Evolutionary conservation across 2,329 filamentous ascomycete species (phyloP), one percentile per base, ranked within the genome.

Genomic region (Anthostomella pinea): DNA sequence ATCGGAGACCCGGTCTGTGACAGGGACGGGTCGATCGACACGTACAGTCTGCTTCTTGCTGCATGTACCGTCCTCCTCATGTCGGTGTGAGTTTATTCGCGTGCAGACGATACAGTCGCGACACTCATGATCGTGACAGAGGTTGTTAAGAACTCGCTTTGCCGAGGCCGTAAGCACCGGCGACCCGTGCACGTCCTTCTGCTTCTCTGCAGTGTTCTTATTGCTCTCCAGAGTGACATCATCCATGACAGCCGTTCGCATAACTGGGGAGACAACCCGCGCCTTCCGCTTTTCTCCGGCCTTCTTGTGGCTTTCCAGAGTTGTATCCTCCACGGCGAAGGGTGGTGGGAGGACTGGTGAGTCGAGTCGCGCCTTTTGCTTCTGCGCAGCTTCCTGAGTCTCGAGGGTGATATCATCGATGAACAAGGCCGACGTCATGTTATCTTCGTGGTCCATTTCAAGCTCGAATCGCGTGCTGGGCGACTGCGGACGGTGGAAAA

Each of bases 21-120:
- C 77, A 10, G 83, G 80, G 27, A 83, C 70, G 3, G 83, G 84
- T 19, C 78, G 80, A 19, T 78, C 63, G 29, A 84, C 72, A 29
- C 71, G 75, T 24, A 87, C 67, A 32, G 68, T 65, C 23, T 76
- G 75, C 58, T 81, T 80, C 57, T 79, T 75, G 43, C 65, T 65
- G 11, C 62, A 49, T 5, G 62, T 48, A 4, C 60, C 48, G n/a
- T 59, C 60, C 39, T 69, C 30, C 3, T 41, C 37, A 16, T 51
- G 46, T 18, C 33, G 40, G 36, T 53, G 68, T 8, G 67, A 66
- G 11, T 64, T 66, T 53, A 79, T 75, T 19, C 76, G 73, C 20
- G 65, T 66, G 60, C 77, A 81, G 11, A 80, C 68, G 25, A 69
- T 70, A 58, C 77, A 81, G 58, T 79, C 78, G 36, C 64, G 60